phyloP scores from a whole-genome alignment of 495 filamentous ascomycete species.

The Aspergillus homomorphus region DNA sequence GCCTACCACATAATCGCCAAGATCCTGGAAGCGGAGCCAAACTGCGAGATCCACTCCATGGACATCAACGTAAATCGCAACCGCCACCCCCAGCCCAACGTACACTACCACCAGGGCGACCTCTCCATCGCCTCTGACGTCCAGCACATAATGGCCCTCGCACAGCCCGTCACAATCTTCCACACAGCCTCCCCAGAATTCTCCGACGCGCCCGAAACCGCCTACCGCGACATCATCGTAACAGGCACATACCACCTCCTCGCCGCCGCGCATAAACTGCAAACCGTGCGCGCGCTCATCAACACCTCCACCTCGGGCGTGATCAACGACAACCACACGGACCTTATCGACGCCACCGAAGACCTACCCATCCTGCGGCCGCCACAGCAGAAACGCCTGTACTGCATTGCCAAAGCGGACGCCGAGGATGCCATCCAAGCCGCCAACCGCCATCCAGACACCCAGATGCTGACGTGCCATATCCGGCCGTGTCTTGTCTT shows the following conservation, averaged over 20 bases:
- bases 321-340: slow-evolving; percentile 15
- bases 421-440: slow-evolving; percentile 12
- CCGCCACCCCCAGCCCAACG: not conserved
- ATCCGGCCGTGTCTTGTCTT: slow-evolving; percentile 6
- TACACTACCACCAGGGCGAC: slow-evolving; percentile 11
- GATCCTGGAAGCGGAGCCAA: slow-evolving; percentile 7
- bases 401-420: slow-evolving; percentile 14
- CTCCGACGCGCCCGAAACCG: slow-evolving; percentile 5
- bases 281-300: slow-evolving; percentile 6
- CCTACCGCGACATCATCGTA: slow-evolving; percentile 10
- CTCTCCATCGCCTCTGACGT: slow-evolving; percentile 1
- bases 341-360: slow-evolving; percentile 10
- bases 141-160: slow-evolving; percentile 5
- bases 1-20: slow-evolving; percentile 16
- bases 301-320: slow-evolving; percentile 14
- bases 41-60: slow-evolving; percentile 8
- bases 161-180: slow-evolving; percentile 10
- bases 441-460: slow-evolving; percentile 6
- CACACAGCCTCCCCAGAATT: slow-evolving; percentile 15
- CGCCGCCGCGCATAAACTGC: not conserved
- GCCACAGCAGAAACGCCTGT: slow-evolving; percentile 10
- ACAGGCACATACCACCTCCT: slow-evolving; percentile 7
- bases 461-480: slow-evolving; percentile 7
- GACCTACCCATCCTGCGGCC: slow-evolving; percentile 8
- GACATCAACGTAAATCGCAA: slow-evolving; percentile 10